These are phyloP conservation scores for Candida insectalens DNA, from an alignment of 805 yeast genomes.

Conservation along the genomic window DNA sequence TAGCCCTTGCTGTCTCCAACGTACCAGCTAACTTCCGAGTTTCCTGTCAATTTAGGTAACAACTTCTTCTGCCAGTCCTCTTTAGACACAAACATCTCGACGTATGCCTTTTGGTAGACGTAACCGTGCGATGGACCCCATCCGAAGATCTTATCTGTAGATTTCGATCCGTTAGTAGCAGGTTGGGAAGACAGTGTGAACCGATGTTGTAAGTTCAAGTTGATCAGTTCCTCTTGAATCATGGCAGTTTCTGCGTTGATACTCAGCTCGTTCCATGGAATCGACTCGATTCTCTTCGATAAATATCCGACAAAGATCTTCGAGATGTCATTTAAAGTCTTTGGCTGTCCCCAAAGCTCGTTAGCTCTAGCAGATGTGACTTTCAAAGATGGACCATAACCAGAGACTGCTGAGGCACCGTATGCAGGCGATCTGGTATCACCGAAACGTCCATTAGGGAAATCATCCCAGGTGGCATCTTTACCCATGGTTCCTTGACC, in stretches of 20 bases:
- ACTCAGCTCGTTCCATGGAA: slow-evolving; percentile 91
- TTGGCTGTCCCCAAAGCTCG: slow-evolving; percentile 77
- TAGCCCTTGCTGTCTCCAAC: slow-evolving; percentile 53
- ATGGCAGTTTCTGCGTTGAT: slow-evolving; percentile 83
- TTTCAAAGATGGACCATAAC: slow-evolving; percentile 89
- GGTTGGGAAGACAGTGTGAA: slow-evolving; percentile 96
- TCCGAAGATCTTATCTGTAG: slow-evolving; percentile 84
- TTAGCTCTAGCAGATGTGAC: slow-evolving; percentile 58
- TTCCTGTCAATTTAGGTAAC: slow-evolving; percentile 39
- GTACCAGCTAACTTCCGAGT: slow-evolving; percentile 60
- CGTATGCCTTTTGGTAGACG: slow-evolving; percentile 88
- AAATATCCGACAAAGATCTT: slow-evolving; percentile 63
- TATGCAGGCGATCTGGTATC: slow-evolving; percentile 93
- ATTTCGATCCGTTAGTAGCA: slow-evolving; percentile 68
- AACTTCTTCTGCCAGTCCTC: slow-evolving; percentile 54
- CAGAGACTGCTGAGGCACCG: slow-evolving; percentile 79
- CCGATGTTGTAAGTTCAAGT: slow-evolving; percentile 62
- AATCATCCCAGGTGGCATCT: slow-evolving; percentile 96
- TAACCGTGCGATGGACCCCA: slow-evolving; percentile 94
- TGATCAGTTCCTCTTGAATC: slow-evolving; percentile 84
- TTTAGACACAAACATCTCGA: slow-evolving; percentile 77
- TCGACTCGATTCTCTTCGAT: slow-evolving; percentile 60
- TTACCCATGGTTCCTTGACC: slow-evolving; percentile 81
- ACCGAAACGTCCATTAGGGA: slow-evolving; percentile 92
- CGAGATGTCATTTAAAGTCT: slow-evolving; percentile 46